phyloP scores from a whole-genome alignment of 257 asterid genomes.

The Buddleja alternifolia region DNA sequence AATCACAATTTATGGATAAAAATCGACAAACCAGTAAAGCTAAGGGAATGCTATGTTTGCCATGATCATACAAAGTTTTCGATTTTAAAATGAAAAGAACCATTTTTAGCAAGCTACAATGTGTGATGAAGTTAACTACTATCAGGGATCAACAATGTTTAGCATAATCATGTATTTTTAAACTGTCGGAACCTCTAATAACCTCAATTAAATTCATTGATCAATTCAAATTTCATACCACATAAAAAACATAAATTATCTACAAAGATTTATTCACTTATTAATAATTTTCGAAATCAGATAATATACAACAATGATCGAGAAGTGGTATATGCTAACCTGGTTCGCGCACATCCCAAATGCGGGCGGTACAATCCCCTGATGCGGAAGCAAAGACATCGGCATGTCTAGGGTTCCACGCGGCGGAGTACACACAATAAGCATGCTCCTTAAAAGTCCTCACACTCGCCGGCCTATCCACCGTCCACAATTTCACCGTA shows the following conservation, averaged over 20 bases:
- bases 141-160: conserved; percentile 11
- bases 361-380: conserved; percentile 91
- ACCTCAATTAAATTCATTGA: conserved; percentile 1
- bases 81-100: neutral
- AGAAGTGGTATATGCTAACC: conserved; percentile 41
- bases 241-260: neutral
- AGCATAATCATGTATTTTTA: neutral
- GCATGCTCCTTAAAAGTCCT: conserved; percentile 97
- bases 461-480: conserved; percentile 85
- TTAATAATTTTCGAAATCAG: neutral
- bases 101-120: neutral
- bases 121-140: neutral
- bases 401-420: conserved; percentile 97
- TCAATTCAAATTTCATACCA: neutral
- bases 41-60: neutral
- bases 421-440: conserved; percentile 84
- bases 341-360: conserved; percentile 99
- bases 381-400: conserved; percentile 94
- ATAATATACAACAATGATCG: neutral
- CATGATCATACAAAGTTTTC: neutral
- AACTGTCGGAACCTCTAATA: neutral
- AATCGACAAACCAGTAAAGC: neutral
- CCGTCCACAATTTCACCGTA: conserved; percentile 90
- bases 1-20: conserved; percentile 2
- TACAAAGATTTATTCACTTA: neutral